These are phyloP conservation scores for Sequoia sempervirens DNA, from an alignment of 75 land plant species.

Conservation along the genomic window DNA sequence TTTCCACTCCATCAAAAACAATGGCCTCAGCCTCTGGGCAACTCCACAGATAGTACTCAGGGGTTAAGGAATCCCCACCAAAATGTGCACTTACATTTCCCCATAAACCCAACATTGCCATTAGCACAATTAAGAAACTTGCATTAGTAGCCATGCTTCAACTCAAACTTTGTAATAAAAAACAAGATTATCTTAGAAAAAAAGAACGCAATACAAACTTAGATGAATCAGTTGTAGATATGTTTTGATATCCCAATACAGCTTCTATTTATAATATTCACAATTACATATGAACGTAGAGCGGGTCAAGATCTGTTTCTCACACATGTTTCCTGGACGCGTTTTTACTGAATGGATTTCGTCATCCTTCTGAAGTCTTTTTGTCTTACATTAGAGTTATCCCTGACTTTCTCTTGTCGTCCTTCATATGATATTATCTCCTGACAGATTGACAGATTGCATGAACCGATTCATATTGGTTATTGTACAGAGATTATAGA, in stretches of 20 bases:
- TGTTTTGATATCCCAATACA: background rate
- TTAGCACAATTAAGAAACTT: background rate
- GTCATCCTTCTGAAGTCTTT: background rate
- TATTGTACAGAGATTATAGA: background rate
- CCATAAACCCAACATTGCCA: background rate
- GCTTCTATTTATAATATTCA: background rate
- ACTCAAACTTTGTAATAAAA: background rate
- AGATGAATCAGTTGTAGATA: background rate
- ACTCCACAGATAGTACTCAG: conserved; percentile 7
- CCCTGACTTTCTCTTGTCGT: background rate
- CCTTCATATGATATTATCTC: background rate
- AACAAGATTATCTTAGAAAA: background rate
- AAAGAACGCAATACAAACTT: background rate
- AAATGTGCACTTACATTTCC: background rate
- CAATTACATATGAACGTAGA: background rate
- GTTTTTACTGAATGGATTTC: background rate
- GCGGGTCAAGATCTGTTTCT: background rate
- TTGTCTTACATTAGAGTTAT: background rate
- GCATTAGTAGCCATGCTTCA: background rate
- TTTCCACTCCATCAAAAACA: conserved; percentile 5
- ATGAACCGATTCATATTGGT: background rate
- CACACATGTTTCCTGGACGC: background rate
- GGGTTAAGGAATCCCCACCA: background rate
- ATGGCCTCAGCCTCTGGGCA: conserved; percentile 14
- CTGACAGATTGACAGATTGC: background rate